phyloP scores from a whole-genome alignment of 139 green algal species.

The Volvox reticuliferus region DNA sequence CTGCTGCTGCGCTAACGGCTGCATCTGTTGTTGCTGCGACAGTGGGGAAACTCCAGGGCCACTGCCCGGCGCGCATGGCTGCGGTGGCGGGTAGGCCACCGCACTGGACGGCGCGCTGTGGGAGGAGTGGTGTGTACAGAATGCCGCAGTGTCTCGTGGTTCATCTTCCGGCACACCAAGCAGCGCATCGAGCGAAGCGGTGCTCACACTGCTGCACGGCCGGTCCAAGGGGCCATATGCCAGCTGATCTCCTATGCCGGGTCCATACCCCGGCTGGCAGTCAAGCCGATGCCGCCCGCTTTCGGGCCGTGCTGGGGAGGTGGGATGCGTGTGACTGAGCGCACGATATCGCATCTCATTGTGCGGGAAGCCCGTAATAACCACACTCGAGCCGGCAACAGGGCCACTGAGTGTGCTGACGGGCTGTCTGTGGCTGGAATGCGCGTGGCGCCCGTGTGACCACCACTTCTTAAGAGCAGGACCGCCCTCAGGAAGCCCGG shows the following conservation, averaged over 20 bases:
- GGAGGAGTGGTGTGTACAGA: not conserved
- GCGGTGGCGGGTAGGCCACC: not conserved
- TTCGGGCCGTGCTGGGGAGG: not conserved
- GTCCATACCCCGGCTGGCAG: not conserved
- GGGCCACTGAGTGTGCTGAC: not conserved
- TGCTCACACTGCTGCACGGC: slow-evolving; percentile 34
- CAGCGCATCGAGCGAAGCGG: not conserved
- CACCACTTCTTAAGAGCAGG: not conserved
- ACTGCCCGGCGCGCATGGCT: not conserved
- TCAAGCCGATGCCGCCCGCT: not conserved
- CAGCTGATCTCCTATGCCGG: not conserved
- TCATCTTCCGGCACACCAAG: not conserved
- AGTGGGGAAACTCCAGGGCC: not conserved
- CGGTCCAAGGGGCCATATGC: not conserved
- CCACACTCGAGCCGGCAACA: not conserved
- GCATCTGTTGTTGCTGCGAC: not conserved
- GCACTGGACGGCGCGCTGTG: not conserved
- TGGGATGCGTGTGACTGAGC: not conserved
- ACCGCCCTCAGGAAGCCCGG: not conserved
- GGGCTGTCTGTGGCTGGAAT: not conserved
- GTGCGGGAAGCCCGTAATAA: not conserved
- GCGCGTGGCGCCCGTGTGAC: not conserved
- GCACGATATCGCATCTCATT: not conserved
- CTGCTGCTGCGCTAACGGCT: not conserved
- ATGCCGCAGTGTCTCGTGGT: not conserved